Conservation (phyloP, 192 early-diverging fungal genomes). For the Rhizophagus prolifer region DNA sequence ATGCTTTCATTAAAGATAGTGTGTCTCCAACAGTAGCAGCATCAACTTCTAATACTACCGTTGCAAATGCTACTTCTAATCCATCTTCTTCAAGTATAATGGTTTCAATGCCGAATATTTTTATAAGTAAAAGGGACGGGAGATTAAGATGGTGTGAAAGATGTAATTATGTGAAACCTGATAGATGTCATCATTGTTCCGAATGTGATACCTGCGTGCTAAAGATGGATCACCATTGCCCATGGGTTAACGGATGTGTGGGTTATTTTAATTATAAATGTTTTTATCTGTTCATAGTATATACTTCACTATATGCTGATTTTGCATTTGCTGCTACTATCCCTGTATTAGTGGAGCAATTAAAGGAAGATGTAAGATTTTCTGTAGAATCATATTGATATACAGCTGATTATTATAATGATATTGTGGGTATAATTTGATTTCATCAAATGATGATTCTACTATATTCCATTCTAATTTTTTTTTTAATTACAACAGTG, state of each 20-base stretch:
- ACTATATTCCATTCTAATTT: not conserved
- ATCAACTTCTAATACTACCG: not conserved
- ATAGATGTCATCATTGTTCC: conserved; percentile 55
- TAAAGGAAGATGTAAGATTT: not conserved
- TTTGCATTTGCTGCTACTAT: conserved; percentile 35
- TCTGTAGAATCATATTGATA: conserved; percentile 27
- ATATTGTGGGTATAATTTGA: conserved; percentile 18
- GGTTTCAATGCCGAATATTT: conserved; percentile 25
- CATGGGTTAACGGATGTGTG: conserved; percentile 54
- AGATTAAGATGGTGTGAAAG: conserved; percentile 36
- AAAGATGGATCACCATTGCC: conserved; percentile 57
- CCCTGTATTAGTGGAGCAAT: conserved; percentile 28
- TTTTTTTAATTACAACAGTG: not conserved
- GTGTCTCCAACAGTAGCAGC: not conserved
- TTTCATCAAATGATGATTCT: not conserved
- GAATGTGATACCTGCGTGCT: conserved; percentile 52
- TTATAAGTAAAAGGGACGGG: conserved; percentile 26
- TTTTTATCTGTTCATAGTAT: conserved; percentile 40
- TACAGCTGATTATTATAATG: conserved; percentile 13
- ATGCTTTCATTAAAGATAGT: conserved; percentile 1
- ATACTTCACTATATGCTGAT: conserved; percentile 27
- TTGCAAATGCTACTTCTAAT: not conserved
- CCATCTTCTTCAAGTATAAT: not conserved
- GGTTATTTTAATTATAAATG: conserved; percentile 45
- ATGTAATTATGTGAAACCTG: conserved; percentile 51